Conservation (phyloP, 352 stramenopile genomes). For the Phytophthora sansomeana region DNA sequence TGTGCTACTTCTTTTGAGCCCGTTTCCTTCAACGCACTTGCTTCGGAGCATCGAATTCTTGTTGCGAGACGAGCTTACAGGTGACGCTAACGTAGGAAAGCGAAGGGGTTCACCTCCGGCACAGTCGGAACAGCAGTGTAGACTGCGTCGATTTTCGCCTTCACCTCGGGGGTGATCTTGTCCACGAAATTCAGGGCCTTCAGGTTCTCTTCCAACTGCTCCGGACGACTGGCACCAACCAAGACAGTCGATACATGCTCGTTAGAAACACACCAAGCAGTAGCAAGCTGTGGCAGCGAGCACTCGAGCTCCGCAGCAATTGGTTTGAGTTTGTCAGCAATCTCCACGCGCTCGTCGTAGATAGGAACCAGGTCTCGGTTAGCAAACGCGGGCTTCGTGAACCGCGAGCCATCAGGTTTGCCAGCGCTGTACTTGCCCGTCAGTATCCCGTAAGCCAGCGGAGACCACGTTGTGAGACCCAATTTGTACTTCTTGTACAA, state of each 20-base stretch:
- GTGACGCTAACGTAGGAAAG: too few relatives aligned
- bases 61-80: too few relatives aligned
- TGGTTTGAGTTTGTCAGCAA: slow-evolving; percentile 45
- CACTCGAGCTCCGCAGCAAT: slow-evolving; percentile 59
- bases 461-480: not conserved
- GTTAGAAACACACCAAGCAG: slow-evolving; percentile 60
- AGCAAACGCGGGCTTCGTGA: slow-evolving; percentile 20
- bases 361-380: not conserved
- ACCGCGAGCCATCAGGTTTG: slow-evolving; percentile 35
- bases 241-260: slow-evolving; percentile 58
- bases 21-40: too few relatives aligned
- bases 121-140: slow-evolving; percentile 3
- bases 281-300: slow-evolving; percentile 49
- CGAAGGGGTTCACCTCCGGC: too few relatives aligned
- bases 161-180: slow-evolving; percentile 59
- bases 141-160: slow-evolving; percentile 54
- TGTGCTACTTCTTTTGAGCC: too few relatives aligned
- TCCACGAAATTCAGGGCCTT: slow-evolving; percentile 44
- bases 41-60: too few relatives aligned
- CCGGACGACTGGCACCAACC: slow-evolving; percentile 47
- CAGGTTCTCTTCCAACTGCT: slow-evolving; percentile 71
- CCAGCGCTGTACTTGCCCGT: slow-evolving; percentile 69
- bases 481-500: not conserved
- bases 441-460: slow-evolving; percentile 36
- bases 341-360: slow-evolving; percentile 29